Evolutionary conservation across 805 yeast genomes (phyloP).

Genomic region (Suhomyces emberorum): DNA sequence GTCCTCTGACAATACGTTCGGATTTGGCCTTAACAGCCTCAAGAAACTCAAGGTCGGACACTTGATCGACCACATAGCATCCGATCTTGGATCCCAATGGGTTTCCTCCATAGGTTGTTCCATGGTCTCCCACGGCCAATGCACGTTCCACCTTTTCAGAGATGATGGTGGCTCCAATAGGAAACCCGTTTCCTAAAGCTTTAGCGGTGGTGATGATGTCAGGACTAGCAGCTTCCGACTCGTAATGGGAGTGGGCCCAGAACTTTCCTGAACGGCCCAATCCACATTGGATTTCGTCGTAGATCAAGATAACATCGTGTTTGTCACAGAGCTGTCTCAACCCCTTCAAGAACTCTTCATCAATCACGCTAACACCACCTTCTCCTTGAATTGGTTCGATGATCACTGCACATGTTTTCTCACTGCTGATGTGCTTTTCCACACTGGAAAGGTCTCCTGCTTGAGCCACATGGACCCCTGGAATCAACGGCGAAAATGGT

Average conservation of each 20-base stretch:
- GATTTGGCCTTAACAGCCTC: constrained; percentile 59
- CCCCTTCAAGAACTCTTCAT: constrained; percentile 58
- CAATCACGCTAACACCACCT: constrained; percentile 82
- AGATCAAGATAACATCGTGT: constrained; percentile 73
- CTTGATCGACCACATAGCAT: constrained; percentile 64
- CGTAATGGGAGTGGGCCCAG: constrained; percentile 86
- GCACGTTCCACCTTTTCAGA: constrained; percentile 71
- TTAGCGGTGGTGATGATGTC: constrained; percentile 94
- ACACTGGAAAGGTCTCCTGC: constrained; percentile 61
- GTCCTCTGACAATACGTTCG: constrained; percentile 48
- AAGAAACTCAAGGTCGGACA: constrained; percentile 61
- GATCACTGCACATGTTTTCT: constrained; percentile 83
- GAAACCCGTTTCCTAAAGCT: constrained; percentile 95
- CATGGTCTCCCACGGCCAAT: constrained; percentile 90
- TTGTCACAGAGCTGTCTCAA: constrained; percentile 65
- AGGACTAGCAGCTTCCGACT: constrained; percentile 75
- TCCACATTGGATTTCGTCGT: constrained; percentile 97
- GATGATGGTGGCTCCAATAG: constrained; percentile 91
- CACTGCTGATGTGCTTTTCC: constrained; percentile 47
- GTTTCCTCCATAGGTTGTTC: constrained; percentile 97
- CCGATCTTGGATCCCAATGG: constrained; percentile 88
- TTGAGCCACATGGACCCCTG: constrained; percentile 73
- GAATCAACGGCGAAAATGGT: constrained; percentile 90
- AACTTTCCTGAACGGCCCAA: constrained; percentile 87
- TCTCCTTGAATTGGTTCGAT: constrained; percentile 98